Evolutionary conservation across 371 early-diverging fungal species (phyloP), one percentile per base, ranked within the genome.

Genomic region (Chytridium lagenaria): DNA sequence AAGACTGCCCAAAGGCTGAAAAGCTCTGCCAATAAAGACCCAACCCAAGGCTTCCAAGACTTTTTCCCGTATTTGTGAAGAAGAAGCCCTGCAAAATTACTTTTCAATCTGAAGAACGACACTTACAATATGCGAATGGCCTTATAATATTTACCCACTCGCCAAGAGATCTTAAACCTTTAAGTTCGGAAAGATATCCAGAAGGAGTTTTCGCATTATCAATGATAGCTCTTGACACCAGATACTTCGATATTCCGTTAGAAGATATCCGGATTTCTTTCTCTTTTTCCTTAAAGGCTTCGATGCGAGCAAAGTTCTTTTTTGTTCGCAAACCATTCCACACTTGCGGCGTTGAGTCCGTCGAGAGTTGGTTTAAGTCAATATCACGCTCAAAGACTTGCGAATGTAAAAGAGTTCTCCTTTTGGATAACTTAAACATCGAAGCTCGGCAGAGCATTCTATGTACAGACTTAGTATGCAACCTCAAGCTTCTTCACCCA

Each of bases 31-130:
- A 85, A 72, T 38, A 95, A 70, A 0, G 97, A 96, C 5, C 92
- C 39, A 26, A 92, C 75, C 94, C 95, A 95, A 3, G 98, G 97
- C 61, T 86, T 86, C 93, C 94, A 96, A 15, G 93, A 90, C 55
- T 86, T 76, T 68, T 73, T 78, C 15, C 95, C 97, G 71, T 86
- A 92, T 66, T 86, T 87, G 72, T 90, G 85, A 55, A 95, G 86
- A 1, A 90, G 88, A 33, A 94, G 61, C 1, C 94, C 94, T 91
- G 67, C 22, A 52, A 50, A 57, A 50, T 51, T 67, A 5, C 12
- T 34, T 19, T 34, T 49, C 40, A 39, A 22, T n/a, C n/a, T 38
- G 49, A 15, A 33, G 7, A 63, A 15, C 16, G 3, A 28, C 0
- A 51, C 71, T 19, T 44, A 83, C 83, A 76, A 75, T 96, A 96